phyloP scores from a whole-genome alignment of 1,284 basidiomycete genomes.

The Ganoderma lingzhi region DNA sequence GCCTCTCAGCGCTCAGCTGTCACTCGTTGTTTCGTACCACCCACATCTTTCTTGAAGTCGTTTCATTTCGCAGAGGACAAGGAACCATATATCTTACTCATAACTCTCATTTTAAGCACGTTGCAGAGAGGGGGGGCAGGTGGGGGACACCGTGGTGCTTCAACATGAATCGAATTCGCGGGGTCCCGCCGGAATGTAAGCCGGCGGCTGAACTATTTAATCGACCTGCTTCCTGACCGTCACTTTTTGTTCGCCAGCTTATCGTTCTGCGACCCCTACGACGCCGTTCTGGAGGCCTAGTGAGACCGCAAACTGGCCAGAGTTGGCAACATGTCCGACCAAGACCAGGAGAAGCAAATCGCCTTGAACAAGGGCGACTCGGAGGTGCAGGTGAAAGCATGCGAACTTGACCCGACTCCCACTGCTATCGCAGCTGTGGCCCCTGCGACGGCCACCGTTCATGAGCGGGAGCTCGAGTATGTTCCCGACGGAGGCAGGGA shows the following conservation, averaged over 20 bases:
- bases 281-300: neutral
- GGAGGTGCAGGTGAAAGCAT: neutral
- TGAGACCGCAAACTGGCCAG: neutral
- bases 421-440: neutral
- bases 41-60: too few species aligned
- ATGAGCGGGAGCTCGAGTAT: constrained; percentile 16
- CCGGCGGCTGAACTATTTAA: neutral
- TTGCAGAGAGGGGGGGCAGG: too few species aligned
- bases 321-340: neutral
- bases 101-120: too few species aligned
- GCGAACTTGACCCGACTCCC: neutral
- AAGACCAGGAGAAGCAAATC: neutral
- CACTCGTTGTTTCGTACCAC: too few species aligned
- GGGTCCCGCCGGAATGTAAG: neutral
- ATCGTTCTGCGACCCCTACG: neutral
- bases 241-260: neutral
- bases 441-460: neutral
- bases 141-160: too few species aligned
- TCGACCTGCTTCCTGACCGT: neutral
- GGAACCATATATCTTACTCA: too few species aligned
- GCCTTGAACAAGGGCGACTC: neutral
- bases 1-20: too few species aligned
- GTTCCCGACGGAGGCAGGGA: constrained; percentile 28
- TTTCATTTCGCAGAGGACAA: too few species aligned
- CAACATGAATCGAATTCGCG: neutral